A percentile compares a stretch with the other conserved stretches of the same genome.
These are phyloP conservation scores for Rhododendron henanense DNA, from an alignment of 148 eudicot genomes.

Conservation along the genomic window DNA sequence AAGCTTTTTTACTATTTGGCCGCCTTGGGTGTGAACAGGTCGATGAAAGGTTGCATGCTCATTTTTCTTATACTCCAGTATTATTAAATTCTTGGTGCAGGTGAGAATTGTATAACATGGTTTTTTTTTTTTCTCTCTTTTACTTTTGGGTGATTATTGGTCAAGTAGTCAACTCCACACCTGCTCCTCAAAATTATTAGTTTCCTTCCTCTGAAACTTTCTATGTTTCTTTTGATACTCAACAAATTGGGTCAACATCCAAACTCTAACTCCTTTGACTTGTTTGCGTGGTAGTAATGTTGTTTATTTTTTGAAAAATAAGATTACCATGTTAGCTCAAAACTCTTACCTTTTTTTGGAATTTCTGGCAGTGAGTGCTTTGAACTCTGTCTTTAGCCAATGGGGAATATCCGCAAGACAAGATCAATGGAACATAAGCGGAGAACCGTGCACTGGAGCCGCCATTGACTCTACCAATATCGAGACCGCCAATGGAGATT, in stretches of 20 bases:
- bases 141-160: not conserved
- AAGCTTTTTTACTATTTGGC: not conserved
- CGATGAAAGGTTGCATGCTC: not conserved
- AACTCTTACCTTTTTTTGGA: not conserved
- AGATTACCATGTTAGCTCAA: not conserved
- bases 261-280: not conserved
- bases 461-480: constrained; percentile 30
- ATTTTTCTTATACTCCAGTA: not conserved
- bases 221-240: too few species aligned
- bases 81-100: not conserved
- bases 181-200: too few species aligned
- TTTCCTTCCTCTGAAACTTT: too few species aligned
- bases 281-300: not conserved
- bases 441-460: constrained; percentile 71
- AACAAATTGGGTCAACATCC: not conserved
- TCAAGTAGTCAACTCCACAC: not conserved
- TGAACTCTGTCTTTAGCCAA: constrained; percentile 42
- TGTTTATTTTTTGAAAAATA: not conserved
- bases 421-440: constrained; percentile 60
- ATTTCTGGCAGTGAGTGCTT: constrained; percentile 40
- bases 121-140: not conserved
- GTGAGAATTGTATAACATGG: not conserved
- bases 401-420: constrained; percentile 39
- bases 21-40: not conserved
- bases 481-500: not conserved